Conservation (phyloP, 73 alveolate species). For the Paramecium sonneborni region DNA sequence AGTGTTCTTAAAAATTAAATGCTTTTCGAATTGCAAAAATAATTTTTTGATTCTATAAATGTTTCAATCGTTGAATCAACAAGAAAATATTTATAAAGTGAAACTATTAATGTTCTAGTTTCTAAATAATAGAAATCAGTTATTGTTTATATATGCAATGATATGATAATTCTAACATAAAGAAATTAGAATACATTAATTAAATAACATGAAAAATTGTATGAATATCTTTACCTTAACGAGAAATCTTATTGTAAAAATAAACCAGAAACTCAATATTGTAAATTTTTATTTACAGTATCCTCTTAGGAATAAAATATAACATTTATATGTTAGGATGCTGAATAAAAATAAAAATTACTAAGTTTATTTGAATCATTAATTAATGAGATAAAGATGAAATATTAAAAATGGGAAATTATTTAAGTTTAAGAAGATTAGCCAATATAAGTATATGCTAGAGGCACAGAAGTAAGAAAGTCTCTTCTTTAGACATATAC, state of each 20-base stretch:
- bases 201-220: not conserved
- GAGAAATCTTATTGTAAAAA: slow-evolving; percentile 25
- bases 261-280: slow-evolving; percentile 6
- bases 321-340: slow-evolving; percentile 11
- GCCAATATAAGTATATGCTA: not conserved
- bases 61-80: not conserved
- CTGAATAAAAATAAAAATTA: slow-evolving; percentile 1
- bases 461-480: not conserved
- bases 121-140: slow-evolving; percentile 1
- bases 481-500: not conserved
- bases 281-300: not conserved
- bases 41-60: not conserved
- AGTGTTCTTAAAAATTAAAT: slow-evolving; percentile 3
- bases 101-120: not conserved
- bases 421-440: not conserved
- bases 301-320: not conserved
- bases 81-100: not conserved
- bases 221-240: not conserved
- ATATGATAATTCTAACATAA: not conserved
- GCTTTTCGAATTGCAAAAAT: not conserved
- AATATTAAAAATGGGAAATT: not conserved
- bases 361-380: not conserved
- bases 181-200: not conserved
- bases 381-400: not conserved
- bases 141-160: slow-evolving; percentile 19